Base-by-base conservation (phyloP, 331 rosid genomes). In the Saraca asoca region DNA sequence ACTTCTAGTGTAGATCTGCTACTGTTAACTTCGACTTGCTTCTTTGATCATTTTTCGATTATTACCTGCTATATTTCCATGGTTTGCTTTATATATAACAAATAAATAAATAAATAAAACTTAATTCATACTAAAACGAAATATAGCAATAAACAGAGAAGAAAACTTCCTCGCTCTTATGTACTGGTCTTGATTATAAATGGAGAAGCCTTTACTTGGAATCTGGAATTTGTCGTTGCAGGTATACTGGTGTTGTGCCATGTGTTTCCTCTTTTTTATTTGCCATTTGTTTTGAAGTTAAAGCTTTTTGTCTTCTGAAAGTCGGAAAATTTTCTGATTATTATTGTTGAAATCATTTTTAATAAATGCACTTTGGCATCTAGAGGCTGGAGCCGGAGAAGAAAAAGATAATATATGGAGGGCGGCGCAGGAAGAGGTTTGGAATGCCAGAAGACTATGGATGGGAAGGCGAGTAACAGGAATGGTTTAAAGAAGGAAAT, bases 391-490 rank as follows among this genome's bases (percentile, higher is more conserved):
- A 93, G 96, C 84, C 72, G 11, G 81, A 73, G 78, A 84, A 93
- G 95, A 90, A 88, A 81, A 93, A 69, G 85, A 79, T 78, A 38
- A 57, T 84, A 0, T 78, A 93, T 93, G 98, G 97, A 77, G 85
- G 95, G 54, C 77, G 95, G 64, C 92, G 90, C 73, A 81, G 98
- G 94, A 93, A 90, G 78, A 85, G 96, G 86, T 90, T 85, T 87
- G 96, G 98, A 77, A 93, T 93, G 98, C 95, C 97, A 63, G 95
- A 93, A 84, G 96, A 88, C 74, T 90, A 93, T 66, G 97, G 96
- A 88, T 88, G 98, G 91, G 97, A 90, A 84, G 98, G 97, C 15
- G 97, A 93, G 86, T 88, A 74, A 77, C 2, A 62, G 74, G 74
- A 84, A 71, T 74, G 82, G 72, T 48, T 56, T 63, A 9, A 65